Percentiles rank a stretch among this genome's conserved stretches.
Evolutionary conservation across 2,329 filamentous ascomycete genomes (phyloP).

Genomic region (Calonectria fujianensis): DNA sequence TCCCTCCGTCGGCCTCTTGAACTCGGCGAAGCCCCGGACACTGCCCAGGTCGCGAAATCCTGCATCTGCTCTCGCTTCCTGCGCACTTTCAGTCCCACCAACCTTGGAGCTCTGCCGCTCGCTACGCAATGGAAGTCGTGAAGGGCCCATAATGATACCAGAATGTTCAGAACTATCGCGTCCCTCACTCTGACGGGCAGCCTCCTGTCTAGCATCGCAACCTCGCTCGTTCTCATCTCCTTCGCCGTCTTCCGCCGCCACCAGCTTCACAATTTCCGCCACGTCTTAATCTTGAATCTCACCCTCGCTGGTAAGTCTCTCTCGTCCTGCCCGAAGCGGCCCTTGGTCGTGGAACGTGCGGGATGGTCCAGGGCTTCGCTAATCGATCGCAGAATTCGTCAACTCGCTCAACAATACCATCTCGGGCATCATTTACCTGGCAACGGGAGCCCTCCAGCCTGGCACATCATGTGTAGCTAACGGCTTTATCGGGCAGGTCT

Average conservation of each 20-base stretch:
- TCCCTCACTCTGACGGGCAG: constrained; percentile 52
- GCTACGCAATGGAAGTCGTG: constrained; percentile 2
- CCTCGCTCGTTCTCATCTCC: constrained; percentile 46
- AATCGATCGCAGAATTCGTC: neutral
- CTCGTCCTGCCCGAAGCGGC: neutral
- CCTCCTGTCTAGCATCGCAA: constrained; percentile 45
- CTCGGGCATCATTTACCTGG: constrained; percentile 48
- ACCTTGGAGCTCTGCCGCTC: neutral
- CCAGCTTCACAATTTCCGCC: constrained; percentile 47
- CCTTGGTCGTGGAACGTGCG: neutral
- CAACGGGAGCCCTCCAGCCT: constrained; percentile 33
- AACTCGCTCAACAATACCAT: constrained; percentile 51
- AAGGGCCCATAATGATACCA: constrained; percentile 7
- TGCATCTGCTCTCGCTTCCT: constrained; percentile 7
- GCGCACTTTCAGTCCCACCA: constrained; percentile 2
- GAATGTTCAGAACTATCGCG: constrained; percentile 43
- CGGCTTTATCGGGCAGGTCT: constrained; percentile 50
- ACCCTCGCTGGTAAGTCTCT: constrained; percentile 46
- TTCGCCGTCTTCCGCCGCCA: constrained; percentile 46
- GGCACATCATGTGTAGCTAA: constrained; percentile 46
- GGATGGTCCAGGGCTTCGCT: neutral
- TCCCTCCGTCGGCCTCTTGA: constrained; percentile 17
- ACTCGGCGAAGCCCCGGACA: neutral
- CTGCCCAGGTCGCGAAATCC: constrained; percentile 3
- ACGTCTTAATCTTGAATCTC: constrained; percentile 48